phyloP scores from a whole-genome alignment of 1,284 basidiomycete species.

The Fomitiporia mediterranea region DNA sequence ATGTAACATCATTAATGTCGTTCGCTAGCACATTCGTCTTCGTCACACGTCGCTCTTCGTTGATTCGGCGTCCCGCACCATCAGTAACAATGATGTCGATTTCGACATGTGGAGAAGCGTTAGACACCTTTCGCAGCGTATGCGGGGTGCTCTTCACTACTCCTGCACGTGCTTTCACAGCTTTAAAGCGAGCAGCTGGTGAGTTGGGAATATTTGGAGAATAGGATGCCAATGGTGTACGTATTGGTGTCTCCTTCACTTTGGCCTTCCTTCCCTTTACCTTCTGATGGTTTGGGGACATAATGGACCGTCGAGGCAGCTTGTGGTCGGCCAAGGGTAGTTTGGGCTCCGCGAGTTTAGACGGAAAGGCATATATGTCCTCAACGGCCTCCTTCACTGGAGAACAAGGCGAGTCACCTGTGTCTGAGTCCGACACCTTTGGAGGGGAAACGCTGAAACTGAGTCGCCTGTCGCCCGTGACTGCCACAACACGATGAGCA shows the following conservation, averaged over 20 bases:
- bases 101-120: constrained; percentile 45
- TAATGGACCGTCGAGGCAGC: neutral
- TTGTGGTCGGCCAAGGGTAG: neutral
- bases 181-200: neutral
- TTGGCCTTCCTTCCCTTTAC: neutral
- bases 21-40: constrained; percentile 23
- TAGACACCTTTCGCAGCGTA: constrained; percentile 32
- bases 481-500: constrained; percentile 15
- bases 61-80: constrained; percentile 48
- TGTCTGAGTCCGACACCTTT: neutral
- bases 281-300: neutral
- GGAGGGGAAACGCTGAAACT: neutral
- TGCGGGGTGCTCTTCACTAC: constrained; percentile 27
- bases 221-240: neutral
- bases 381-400: neutral
- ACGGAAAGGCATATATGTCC: neutral
- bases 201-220: neutral
- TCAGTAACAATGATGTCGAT: constrained; percentile 67
- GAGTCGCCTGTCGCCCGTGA: constrained; percentile 6
- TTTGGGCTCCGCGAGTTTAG: neutral
- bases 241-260: neutral
- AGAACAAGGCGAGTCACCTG: neutral
- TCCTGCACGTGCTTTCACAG: neutral
- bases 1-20: neutral
- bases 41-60: constrained; percentile 43